Evolutionary conservation across 768 basidiomycete species (phyloP).

Genomic region (Leccinum sublutescens): DNA sequence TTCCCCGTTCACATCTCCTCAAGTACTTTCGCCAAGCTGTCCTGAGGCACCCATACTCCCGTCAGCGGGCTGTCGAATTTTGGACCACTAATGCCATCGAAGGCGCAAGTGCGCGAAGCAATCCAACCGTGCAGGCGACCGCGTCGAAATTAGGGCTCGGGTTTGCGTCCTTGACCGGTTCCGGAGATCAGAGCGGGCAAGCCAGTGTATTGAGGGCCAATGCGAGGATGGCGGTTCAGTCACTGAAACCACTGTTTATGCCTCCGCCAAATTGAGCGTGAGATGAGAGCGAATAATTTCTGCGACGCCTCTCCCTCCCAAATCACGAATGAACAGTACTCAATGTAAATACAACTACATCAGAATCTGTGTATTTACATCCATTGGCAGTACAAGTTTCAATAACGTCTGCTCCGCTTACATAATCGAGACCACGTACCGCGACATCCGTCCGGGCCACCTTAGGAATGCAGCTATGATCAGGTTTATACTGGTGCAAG

Average conservation of each 20-base stretch:
- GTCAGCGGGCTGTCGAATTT: slow-evolving; percentile 48
- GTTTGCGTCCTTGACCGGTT: slow-evolving; percentile 24
- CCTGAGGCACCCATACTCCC: slow-evolving; percentile 50
- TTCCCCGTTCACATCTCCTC: slow-evolving; percentile 51
- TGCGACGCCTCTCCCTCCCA: background rate
- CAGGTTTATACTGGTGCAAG: slow-evolving; percentile 96
- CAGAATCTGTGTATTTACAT: background rate
- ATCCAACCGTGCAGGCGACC: slow-evolving; percentile 46
- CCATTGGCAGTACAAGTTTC: background rate
- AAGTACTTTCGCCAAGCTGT: slow-evolving; percentile 57
- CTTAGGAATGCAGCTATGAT: slow-evolving; percentile 60
- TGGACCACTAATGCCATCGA: slow-evolving; percentile 57
- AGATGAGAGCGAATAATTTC: background rate
- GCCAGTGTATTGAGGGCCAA: slow-evolving; percentile 26
- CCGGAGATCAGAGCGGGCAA: slow-evolving; percentile 8
- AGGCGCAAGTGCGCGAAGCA: slow-evolving; percentile 47
- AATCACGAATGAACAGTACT: background rate
- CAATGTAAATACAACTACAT: background rate
- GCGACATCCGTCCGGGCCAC: slow-evolving; percentile 2
- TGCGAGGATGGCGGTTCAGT: slow-evolving; percentile 28
- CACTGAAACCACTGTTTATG: slow-evolving; percentile 26
- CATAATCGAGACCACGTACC: slow-evolving; percentile 13
- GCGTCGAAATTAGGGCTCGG: slow-evolving; percentile 47
- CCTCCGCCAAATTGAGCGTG: slow-evolving; percentile 19
- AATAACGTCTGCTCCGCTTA: slow-evolving; percentile 3